Evolutionary conservation across 768 basidiomycete species (phyloP).

Genomic region (Phallus indusiatus): DNA sequence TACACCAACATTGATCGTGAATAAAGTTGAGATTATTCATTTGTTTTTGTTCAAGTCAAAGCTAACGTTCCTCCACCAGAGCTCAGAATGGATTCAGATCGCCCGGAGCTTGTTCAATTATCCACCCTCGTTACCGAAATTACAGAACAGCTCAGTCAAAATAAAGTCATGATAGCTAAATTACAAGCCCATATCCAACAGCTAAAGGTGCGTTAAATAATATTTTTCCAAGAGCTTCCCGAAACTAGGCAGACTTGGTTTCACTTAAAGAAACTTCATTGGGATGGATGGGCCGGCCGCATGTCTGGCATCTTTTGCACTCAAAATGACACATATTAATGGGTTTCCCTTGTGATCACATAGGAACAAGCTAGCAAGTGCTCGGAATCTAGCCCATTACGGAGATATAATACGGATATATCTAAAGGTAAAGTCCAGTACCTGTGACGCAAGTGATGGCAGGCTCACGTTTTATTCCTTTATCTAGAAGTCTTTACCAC

Average conservation of each 20-base stretch:
- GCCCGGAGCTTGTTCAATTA: slow-evolving; percentile 53
- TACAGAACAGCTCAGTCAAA: slow-evolving; percentile 72
- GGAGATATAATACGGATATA: slow-evolving; percentile 83
- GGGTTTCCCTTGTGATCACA: slow-evolving; percentile 9
- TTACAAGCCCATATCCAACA: slow-evolving; percentile 60
- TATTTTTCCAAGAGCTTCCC: neutral
- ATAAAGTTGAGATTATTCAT: too few species aligned
- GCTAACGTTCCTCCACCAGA: too few species aligned
- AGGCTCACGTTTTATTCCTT: neutral
- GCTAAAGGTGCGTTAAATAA: slow-evolving; percentile 54
- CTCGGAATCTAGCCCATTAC: slow-evolving; percentile 65
- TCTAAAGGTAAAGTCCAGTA: slow-evolving; percentile 47
- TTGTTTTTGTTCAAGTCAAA: too few species aligned
- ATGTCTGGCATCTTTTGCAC: too few species aligned
- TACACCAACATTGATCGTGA: too few species aligned
- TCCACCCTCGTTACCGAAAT: slow-evolving; percentile 79
- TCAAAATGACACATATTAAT: neutral
- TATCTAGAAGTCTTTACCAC: slow-evolving; percentile 79
- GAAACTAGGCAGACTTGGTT: neutral
- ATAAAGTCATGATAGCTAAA: slow-evolving; percentile 61
- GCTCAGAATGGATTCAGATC: slow-evolving; percentile 12
- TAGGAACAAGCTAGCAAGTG: slow-evolving; percentile 70
- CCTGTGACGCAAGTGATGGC: neutral
- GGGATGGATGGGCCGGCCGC: too few species aligned
- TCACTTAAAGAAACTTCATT: neutral